A percentile compares a stretch with the other conserved stretches of the same genome.
Evolutionary conservation across 305 asterid species (phyloP).

Genomic region (Nicotiana rustica): DNA sequence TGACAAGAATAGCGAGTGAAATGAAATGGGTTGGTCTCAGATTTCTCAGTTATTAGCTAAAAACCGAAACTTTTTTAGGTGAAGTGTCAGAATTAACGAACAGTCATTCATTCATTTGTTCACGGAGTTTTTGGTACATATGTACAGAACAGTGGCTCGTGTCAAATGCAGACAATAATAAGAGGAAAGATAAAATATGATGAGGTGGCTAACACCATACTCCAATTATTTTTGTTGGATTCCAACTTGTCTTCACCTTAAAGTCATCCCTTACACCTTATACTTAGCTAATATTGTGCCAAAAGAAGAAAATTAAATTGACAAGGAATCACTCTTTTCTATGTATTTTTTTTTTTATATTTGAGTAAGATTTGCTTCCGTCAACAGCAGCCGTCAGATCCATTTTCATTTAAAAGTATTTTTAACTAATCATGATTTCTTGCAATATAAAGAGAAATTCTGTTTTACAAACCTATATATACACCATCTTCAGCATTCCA

Average conservation of each 20-base stretch:
- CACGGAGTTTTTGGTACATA: constrained; percentile 10
- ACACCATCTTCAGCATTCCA: neutral
- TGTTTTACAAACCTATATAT: neutral
- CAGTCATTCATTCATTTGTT: constrained; percentile 10
- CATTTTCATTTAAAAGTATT: neutral
- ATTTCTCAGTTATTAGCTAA: constrained; percentile 29
- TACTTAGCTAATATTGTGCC: neutral
- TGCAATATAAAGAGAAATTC: too few species aligned
- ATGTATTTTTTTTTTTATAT: too few species aligned
- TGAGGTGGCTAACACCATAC: neutral
- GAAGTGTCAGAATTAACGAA: constrained; percentile 40
- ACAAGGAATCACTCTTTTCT: neutral
- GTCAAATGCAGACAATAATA: constrained; percentile 2
- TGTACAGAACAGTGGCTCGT: neutral
- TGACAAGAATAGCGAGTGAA: constrained; percentile 17
- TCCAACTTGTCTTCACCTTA: constrained; percentile 8
- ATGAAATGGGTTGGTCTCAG: constrained; percentile 42
- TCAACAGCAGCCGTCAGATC: neutral
- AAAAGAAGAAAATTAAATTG: neutral
- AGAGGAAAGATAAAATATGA: neutral
- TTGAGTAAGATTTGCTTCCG: neutral
- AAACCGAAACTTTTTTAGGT: constrained; percentile 8
- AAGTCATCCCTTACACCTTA: neutral
- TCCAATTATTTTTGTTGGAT: constrained; percentile 20
- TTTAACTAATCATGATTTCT: neutral